Evolutionary conservation across 2,329 filamentous ascomycete genomes (phyloP).

Genomic region (Gaeumannomyces sp.): DNA sequence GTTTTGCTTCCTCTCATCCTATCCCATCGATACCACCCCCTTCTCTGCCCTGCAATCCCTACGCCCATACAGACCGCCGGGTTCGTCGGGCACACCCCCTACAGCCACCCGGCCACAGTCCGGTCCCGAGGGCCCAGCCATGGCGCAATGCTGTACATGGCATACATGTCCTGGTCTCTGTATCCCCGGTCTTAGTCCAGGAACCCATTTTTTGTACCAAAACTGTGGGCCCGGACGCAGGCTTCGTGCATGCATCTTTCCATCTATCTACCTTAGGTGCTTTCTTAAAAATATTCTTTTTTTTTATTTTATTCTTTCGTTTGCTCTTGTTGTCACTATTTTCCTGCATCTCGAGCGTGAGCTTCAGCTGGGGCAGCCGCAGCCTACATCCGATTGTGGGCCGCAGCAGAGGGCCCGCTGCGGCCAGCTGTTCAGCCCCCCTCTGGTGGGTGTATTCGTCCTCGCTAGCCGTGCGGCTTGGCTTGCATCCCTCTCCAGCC

Average conservation of each 20-base stretch:
- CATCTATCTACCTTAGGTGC: too few relatives aligned
- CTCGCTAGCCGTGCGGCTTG: neutral
- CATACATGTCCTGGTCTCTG: neutral
- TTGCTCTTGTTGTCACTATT: neutral
- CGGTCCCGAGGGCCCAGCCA: neutral
- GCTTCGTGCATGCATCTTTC: too few relatives aligned
- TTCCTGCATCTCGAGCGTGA: neutral
- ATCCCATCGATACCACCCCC: neutral
- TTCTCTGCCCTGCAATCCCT: neutral
- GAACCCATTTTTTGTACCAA: neutral
- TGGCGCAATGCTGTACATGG: neutral
- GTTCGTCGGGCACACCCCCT: neutral
- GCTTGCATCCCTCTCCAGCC: neutral
- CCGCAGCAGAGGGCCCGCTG: neutral
- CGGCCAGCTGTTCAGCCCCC: neutral
- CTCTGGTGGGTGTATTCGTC: neutral
- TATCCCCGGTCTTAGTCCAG: neutral
- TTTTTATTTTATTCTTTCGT: neutral
- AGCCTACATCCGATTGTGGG: neutral
- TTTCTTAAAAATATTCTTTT: neutral
- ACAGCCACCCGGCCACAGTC: neutral
- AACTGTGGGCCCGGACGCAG: neutral
- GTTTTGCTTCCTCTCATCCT: neutral
- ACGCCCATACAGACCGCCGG: neutral
- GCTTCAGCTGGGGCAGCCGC: neutral